Evolutionary conservation across 2,329 filamentous ascomycete species (phyloP).

Genomic region (Rhynchosporium secalis): DNA sequence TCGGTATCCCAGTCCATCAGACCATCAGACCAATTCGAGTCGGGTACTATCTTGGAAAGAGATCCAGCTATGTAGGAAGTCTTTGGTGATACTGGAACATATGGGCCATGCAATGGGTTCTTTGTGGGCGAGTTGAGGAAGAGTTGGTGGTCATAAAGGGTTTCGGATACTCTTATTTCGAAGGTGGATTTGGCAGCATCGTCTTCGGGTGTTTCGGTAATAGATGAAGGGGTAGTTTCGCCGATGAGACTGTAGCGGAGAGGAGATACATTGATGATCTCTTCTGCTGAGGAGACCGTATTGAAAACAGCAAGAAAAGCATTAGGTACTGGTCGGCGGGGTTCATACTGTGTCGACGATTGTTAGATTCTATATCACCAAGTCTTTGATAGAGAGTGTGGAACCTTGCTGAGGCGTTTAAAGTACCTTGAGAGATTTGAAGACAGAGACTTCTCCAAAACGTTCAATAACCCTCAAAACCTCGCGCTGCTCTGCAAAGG

Average conservation of each 20-base stretch:
- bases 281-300: constrained; percentile 26
- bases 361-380: neutral
- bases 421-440: constrained; percentile 38
- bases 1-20: constrained; percentile 39
- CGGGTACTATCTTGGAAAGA: constrained; percentile 26
- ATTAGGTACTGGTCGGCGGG: constrained; percentile 29
- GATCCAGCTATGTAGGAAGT: constrained; percentile 30
- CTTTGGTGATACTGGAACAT: constrained; percentile 24
- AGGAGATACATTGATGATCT: constrained; percentile 31
- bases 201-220: neutral
- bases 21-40: constrained; percentile 28
- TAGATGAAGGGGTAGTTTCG: constrained; percentile 9
- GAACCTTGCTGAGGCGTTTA: neutral
- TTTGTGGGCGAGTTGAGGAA: constrained; percentile 24
- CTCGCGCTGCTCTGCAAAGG: constrained; percentile 39
- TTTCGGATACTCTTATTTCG: constrained; percentile 29
- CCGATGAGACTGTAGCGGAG: constrained; percentile 35
- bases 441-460: constrained; percentile 39
- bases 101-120: constrained; percentile 37
- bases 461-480: constrained; percentile 39
- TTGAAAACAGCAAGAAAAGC: constrained; percentile 37
- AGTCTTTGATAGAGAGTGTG: neutral
- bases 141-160: constrained; percentile 26
- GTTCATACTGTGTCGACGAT: constrained; percentile 25
- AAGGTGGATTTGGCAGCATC: constrained; percentile 21